Evolutionary conservation across 192 early-diverging fungal genomes (phyloP), one percentile per base, ranked within the genome.

Genomic region (Backusella parvicylindrica): DNA sequence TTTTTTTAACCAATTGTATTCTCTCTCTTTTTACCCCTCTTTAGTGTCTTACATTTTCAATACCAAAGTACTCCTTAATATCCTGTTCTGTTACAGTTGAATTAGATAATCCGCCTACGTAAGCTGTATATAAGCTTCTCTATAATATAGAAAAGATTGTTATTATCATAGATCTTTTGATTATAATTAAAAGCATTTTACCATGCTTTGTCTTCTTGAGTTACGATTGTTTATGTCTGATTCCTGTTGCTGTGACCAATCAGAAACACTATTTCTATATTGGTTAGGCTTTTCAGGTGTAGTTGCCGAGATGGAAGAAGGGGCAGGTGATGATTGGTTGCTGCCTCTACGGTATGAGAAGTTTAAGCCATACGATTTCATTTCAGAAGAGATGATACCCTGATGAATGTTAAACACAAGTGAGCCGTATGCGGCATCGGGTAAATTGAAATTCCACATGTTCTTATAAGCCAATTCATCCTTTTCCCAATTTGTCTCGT

Each of bases 361-460:
- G 72, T 88, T 89, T 56, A 89, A 88, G 76, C 88, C 88, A 64
- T 89, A 86, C 15, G 86, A 80, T 76, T 84, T 83, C 26, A 84
- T 86, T 73, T 89, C 88, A 11, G 86, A 85, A 28, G 81, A 76
- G 28, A 89, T 80, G 64, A 80, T 79, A 9, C 88, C 88, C 26
- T 87, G 77, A 49, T 80, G 80, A 41, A 87, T 75, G 67, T 86
- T 83, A 38, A 89, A 74, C 18, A 88, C 72, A 31, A 89, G 69
- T 63, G 83, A 80, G 6, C 88, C 88, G 69, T 84, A 86, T 43
- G 84, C 83, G 36, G 84, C 83, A 74, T 89, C 88, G 1, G 88
- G 86, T 64, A 89, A 68, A 64, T 89, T 89, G 76, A 89, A 89
- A 68, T 89, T 86, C 88, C 88, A 89, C 82, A 86, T 84, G 72